Conservation (phyloP, 345 rosid genomes). For the Bretschneidera sinensis region DNA sequence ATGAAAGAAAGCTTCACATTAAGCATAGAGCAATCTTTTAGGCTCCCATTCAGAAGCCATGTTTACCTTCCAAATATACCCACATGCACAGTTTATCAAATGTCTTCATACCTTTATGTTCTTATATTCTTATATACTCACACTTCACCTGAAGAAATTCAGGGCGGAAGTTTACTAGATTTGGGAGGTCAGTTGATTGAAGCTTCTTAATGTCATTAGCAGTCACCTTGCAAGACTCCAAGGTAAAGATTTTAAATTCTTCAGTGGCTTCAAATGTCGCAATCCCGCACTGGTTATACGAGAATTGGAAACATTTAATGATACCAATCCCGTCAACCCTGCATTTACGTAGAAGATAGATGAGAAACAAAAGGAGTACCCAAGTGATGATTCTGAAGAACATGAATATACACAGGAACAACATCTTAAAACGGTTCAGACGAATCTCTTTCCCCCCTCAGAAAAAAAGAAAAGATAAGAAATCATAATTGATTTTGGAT, state of each 20-base stretch:
- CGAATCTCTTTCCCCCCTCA: too few relatives aligned
- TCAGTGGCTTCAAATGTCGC: conserved; percentile 59
- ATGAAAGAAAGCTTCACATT: conserved; percentile 24
- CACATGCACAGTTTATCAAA: background rate
- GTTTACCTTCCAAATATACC: too few relatives aligned
- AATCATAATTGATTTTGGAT: too few relatives aligned
- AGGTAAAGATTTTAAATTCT: conserved; percentile 62
- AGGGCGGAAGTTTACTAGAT: conserved; percentile 42
- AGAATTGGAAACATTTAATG: conserved; percentile 77
- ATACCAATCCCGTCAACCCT: conserved; percentile 76
- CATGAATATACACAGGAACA: too few relatives aligned
- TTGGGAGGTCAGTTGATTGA: conserved; percentile 62
- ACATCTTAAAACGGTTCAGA: too few relatives aligned
- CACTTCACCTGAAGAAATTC: too few relatives aligned
- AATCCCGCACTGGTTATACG: conserved; percentile 68
- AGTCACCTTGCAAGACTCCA: conserved; percentile 82
- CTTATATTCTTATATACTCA: too few relatives aligned
- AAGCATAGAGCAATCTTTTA: background rate
- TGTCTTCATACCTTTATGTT: too few relatives aligned
- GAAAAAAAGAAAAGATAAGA: too few relatives aligned
- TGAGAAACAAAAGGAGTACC: too few relatives aligned
- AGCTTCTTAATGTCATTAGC: conserved; percentile 71
- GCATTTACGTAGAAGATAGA: too few relatives aligned
- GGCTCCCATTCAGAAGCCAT: background rate
- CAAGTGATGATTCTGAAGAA: too few relatives aligned